Evolutionary conservation across 805 yeast species (phyloP), one percentile per base, ranked within the genome.

Genomic region (Lipomyces chichibuensis): DNA sequence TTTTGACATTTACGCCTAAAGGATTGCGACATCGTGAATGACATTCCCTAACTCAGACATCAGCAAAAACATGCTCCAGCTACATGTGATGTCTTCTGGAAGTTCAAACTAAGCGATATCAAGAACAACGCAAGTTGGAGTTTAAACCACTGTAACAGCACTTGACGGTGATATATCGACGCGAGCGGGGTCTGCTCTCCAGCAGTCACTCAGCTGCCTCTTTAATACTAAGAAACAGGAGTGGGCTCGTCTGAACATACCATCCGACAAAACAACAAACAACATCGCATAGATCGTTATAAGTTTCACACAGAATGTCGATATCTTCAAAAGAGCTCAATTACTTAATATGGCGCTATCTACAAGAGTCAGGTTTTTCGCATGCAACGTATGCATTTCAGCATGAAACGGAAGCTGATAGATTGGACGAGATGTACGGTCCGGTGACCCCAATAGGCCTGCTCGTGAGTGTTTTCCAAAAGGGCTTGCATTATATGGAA

Each of bases 341-440:
- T 80, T 94, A 94, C 76, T 83, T 95, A 72, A 85, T 94, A 63
- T 95, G 97, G 97, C 80, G 98, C 69, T 95, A 94, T 75, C 82
- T 92, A 51, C 97, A 92, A 75, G 98, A 95, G 76, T 74, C 76
- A 62, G 83, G 83, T 13, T 78, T 83, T 52, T 93, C 90, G 61
- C 82, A 91, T 25, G 82, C 95, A 1, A 92, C 97, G 0, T 86
- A 84, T 74, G 96, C 97, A 0, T 78, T 95, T 35, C 91, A 89
- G 69, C 88, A 90, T 71, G 93, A 90, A 71, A 81, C 94, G 0
- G 79, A 83, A 25, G 88, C 90, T 11, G 82, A 85, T 69, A 81
- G 82, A 25, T 83, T 85, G 67, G 97, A 87, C 57, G 76, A 76
- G 2, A 78, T 79, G 63, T 82, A 84, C 67, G 80, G 84, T 1